A percentile compares a stretch with the other conserved stretches of the same genome.
Evolutionary conservation across 371 early-diverging fungal species (phyloP).

Genomic region (Choanephora cucurbitarum): DNA sequence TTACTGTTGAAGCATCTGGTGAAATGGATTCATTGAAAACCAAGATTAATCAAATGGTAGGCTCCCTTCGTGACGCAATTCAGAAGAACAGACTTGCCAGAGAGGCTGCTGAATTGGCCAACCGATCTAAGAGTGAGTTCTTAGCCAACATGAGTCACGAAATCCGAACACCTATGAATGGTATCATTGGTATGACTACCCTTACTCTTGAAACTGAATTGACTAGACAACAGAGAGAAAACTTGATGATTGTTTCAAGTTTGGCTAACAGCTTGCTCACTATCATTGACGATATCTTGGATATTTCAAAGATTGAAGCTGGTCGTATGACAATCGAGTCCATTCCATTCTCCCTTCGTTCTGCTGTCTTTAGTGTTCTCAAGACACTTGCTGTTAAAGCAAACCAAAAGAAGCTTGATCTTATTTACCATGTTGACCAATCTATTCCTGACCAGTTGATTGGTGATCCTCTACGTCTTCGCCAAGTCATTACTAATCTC

Average conservation of each 20-base stretch:
- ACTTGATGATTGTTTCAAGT: slow-evolving; percentile 69
- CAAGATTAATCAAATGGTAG: slow-evolving; percentile 77
- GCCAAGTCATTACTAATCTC: slow-evolving; percentile 81
- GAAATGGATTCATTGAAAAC: slow-evolving; percentile 80
- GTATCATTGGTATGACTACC: slow-evolving; percentile 77
- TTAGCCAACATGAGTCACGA: slow-evolving; percentile 80
- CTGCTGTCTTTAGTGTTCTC: slow-evolving; percentile 63
- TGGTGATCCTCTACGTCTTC: slow-evolving; percentile 75
- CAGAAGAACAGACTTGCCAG: slow-evolving; percentile 72
- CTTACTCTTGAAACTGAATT: slow-evolving; percentile 66
- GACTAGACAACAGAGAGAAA: slow-evolving; percentile 76
- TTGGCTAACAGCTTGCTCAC: slow-evolving; percentile 69
- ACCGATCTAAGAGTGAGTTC: slow-evolving; percentile 74
- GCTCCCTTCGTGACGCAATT: slow-evolving; percentile 69
- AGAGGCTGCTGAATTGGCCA: slow-evolving; percentile 76
- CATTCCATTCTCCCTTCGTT: slow-evolving; percentile 67
- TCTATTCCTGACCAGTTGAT: slow-evolving; percentile 69
- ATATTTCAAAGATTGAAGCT: slow-evolving; percentile 85
- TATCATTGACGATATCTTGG: slow-evolving; percentile 81
- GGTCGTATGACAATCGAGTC: slow-evolving; percentile 74
- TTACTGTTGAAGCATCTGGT: slow-evolving; percentile 73
- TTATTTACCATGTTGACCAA: slow-evolving; percentile 65
- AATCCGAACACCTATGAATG: slow-evolving; percentile 78
- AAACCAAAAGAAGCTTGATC: slow-evolving; percentile 65
- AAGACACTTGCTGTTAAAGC: slow-evolving; percentile 70